Conservation (phyloP, 768 basidiomycete genomes). For the Omphalotus guepiniiformis region DNA sequence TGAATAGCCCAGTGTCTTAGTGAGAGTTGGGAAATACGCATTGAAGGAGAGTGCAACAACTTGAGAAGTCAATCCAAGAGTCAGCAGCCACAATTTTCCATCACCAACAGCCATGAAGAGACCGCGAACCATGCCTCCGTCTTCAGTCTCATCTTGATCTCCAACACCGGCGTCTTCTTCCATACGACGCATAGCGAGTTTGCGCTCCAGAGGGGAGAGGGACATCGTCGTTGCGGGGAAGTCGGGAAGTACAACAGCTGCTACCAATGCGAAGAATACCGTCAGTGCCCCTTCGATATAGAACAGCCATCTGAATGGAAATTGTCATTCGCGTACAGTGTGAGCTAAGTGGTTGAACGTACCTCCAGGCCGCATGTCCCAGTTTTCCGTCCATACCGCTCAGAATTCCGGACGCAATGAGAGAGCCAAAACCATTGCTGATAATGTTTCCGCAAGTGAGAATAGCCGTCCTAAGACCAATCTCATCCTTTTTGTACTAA, state of each 20-base stretch:
- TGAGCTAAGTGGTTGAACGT: slow-evolving; percentile 15
- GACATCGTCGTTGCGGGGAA: slow-evolving; percentile 34
- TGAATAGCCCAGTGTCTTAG: slow-evolving; percentile 64
- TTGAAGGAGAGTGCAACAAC: slow-evolving; percentile 70
- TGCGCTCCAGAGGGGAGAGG: slow-evolving; percentile 32
- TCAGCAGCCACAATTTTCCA: slow-evolving; percentile 83
- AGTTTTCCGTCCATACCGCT: slow-evolving; percentile 41
- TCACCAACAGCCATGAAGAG: slow-evolving; percentile 64
- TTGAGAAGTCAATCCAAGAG: slow-evolving; percentile 55
- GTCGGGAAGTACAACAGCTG: slow-evolving; percentile 44
- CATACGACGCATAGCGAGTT: slow-evolving; percentile 48
- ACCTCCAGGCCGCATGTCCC: slow-evolving; percentile 51
- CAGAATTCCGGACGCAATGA: slow-evolving; percentile 45
- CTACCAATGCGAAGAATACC: slow-evolving; percentile 38
- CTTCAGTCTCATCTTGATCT: slow-evolving; percentile 42
- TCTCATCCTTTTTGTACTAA: slow-evolving; percentile 42
- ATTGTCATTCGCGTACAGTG: background rate
- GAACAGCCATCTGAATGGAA: slow-evolving; percentile 37
- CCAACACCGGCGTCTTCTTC: slow-evolving; percentile 57
- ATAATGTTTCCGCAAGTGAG: slow-evolving; percentile 48
- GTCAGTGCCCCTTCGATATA: slow-evolving; percentile 44
- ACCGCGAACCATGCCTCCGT: slow-evolving; percentile 36
- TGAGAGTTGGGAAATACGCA: slow-evolving; percentile 75
- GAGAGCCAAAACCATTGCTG: slow-evolving; percentile 48
- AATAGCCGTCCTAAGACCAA: slow-evolving; percentile 32